Base-by-base conservation (phyloP, 805 yeast species). In the Kurtzmaniella cleridarum region DNA sequence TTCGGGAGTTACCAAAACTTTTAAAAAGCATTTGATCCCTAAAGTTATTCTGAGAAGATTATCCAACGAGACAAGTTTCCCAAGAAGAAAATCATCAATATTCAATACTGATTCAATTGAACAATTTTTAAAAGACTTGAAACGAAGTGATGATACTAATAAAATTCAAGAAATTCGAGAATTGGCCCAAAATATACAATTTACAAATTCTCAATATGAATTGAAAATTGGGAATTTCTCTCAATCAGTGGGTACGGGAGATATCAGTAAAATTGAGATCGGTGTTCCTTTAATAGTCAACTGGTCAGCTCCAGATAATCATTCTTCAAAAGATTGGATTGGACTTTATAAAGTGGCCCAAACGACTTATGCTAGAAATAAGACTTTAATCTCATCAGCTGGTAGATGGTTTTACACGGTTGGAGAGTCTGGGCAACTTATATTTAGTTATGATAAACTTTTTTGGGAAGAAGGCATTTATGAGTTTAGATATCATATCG, bases 401-500 rank as follows among this genome's bases (percentile, higher is more conserved):
- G 84, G 84, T 9, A 78, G 81, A 45, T 84, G 91, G 91, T 50
- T 65, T 27, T 78, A 77, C 40, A 61, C 66, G 13, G 53, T 53
- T 2, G 47, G 42, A 1, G 40, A 59, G 8, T 45, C 52, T 3
- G 90, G 91, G 1, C 47, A 54, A 10, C 66, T 75, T 6, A 61
- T 49, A 9, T 85, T 85, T 49, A 53, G 62, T 9, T 66, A 69
- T 6, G 66, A 68, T 3, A 60, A 71, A 35, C 59, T 81, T 32
- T 70, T 69, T 49, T 81, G 81, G 76, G 82, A 80, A 48, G 77
- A 73, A 30, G 95, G 95, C 0, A 66, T 76, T 27, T 85, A 78
- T 59, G 91, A 85, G 59, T 71, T 85, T 46, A 70, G 95, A 54
- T 81, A 81, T 50, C 93, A 85, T 53, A 66, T 74, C 38, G 73